Base-by-base conservation (phyloP, 345 rosid species). In the Syzygium aqueum region DNA sequence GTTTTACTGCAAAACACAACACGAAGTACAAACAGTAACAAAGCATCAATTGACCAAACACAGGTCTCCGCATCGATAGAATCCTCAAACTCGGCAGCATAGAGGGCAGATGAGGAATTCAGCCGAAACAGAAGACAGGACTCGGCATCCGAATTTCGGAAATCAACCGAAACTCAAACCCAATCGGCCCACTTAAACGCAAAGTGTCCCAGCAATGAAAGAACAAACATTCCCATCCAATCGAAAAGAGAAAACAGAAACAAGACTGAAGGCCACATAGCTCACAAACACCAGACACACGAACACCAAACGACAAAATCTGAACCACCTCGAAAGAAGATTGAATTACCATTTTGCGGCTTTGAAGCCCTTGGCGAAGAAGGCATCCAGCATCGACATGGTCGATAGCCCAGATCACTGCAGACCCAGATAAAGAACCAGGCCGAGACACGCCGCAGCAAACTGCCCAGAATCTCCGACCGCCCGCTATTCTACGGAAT, bases 331-430 rank as follows among this genome's bases (percentile, higher is more conserved):
- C 30, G 30, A 49, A 50, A 51, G 22, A 50, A 59, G 22, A 54
- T 77, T 15, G 61, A 28, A 86, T 73, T 92, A 95, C 99, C 99
- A 97, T 89, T 95, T 97, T 19, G 96, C 91, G 85, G 97, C 99
- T 92, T 94, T 97, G 89, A 97, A 97, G 77, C 97, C 97, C 91
- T 94, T 96, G 87, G 90, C 94, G 96, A 96, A 95, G 93, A 97
- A 94, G 2, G 99, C 92, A 92, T 97, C 99, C 89, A 97, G 93
- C 93, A 95, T 90, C 92, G 99, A 94, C 96, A 96, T 95, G 95
- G 63, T 40, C 21, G 46, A 8, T 22, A 21, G 37, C 49, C 65
- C 65, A 22, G 84, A 84, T 30, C 22, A 53, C n/a, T 7, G 56
- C 51, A 50, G 13, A 54, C 77, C 61, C 63, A 84, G 53, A 28